These are phyloP conservation scores for Plasmopara halstedii DNA, from an alignment of 352 stramenopile species.

Conservation along the genomic window DNA sequence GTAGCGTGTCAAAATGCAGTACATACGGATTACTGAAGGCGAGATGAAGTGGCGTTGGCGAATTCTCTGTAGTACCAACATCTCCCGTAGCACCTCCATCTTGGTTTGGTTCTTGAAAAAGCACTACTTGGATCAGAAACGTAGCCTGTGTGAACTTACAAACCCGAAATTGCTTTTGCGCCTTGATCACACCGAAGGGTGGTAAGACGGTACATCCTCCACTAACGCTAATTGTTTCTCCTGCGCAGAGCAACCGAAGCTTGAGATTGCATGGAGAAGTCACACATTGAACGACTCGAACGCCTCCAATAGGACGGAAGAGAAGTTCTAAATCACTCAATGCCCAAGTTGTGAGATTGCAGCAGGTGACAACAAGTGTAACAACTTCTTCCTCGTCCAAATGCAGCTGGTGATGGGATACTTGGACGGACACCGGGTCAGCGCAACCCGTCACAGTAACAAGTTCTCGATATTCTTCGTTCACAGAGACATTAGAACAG, in stretches of 20 bases:
- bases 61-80: slow-evolving; percentile 6
- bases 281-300: slow-evolving; percentile 36
- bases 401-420: slow-evolving; percentile 47
- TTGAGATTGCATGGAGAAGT: slow-evolving; percentile 53
- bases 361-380: slow-evolving; percentile 40
- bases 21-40: slow-evolving; percentile 36
- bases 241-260: slow-evolving; percentile 35
- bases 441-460: slow-evolving; percentile 45
- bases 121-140: slow-evolving; percentile 61
- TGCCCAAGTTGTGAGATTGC: slow-evolving; percentile 57
- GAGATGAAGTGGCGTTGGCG: slow-evolving; percentile 16
- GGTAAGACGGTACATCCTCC: slow-evolving; percentile 32
- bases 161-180: slow-evolving; percentile 60
- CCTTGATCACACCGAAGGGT: slow-evolving; percentile 53
- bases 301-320: slow-evolving; percentile 32
- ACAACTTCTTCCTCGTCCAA: slow-evolving; percentile 40
- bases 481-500: background rate
- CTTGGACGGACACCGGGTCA: slow-evolving; percentile 50
- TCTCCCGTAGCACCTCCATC: slow-evolving; percentile 7
- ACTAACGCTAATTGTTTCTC: slow-evolving; percentile 23
- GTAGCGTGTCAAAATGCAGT: slow-evolving; percentile 46
- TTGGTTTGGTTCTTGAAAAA: slow-evolving; percentile 30
- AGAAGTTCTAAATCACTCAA: slow-evolving; percentile 63
- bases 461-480: slow-evolving; percentile 9
- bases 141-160: slow-evolving; percentile 40